Evolutionary conservation across 2,329 filamentous ascomycete species (phyloP), one percentile per base, ranked within the genome.

Genomic region (Nemania sp.): DNA sequence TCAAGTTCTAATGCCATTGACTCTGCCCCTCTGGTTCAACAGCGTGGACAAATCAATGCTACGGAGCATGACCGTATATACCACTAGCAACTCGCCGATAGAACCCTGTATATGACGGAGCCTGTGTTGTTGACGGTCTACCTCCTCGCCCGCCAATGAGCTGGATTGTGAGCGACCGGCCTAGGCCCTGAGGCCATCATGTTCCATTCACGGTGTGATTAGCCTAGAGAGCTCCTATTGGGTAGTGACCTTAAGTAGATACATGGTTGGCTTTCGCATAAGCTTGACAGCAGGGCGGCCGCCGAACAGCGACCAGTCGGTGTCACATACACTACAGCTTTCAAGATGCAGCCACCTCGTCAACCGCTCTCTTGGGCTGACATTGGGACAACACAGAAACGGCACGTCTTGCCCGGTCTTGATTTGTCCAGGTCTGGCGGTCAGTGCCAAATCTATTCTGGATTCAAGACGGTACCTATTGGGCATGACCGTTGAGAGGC

Each of bases 401-500:
- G 56, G 55, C 58, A 67, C 57, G 43, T 68, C 64, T 65, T 60
- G 43, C 47, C 15, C 58, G 45, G 54, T 41, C 47, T 22, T 53
- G 61, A 70, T 70, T 64, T 57, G 65, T 65, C 51, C 61, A 52
- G 47, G 64, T 68, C 56, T 68, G 58, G 68, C 64, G 68, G 68
- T 68, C 64, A 70, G 57, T 1, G 57, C 45, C 41, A 45, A 49
- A 13, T 41, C 38, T 22, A 52, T 60, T 61, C 29, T 32, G 38
- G 13, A 52, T 52, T 59, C 54, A n/a, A 65, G 53, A 45, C 24
- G 56, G 53, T 62, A 57, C 52, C 41, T 29, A 62, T 64, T 68
- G 65, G 65, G 64, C 65, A 65, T 60, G 68, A 68, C 65, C 65
- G 68, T 70, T 65, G 64, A 66, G 68, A 70, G 62, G 68, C 66